Evolutionary conservation across 2,329 filamentous ascomycete genomes (phyloP), one percentile per base, ranked within the genome.

Genomic region (Grosmannia penicillata): DNA sequence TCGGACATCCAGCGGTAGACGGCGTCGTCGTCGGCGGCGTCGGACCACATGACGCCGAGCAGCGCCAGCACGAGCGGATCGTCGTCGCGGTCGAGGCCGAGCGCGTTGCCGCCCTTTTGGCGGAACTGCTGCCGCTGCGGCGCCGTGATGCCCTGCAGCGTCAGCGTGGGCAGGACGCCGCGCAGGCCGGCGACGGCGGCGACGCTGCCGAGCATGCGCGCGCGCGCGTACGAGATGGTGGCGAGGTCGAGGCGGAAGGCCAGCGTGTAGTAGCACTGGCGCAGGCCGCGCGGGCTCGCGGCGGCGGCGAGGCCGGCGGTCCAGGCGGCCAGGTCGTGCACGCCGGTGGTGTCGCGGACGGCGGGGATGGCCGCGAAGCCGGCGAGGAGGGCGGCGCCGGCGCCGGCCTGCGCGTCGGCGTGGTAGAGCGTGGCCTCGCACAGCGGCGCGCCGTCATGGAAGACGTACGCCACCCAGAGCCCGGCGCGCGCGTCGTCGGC

Each of bases 31-130:
- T 56, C 40, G 6, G 28, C 41, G 2, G 46, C 42, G 25, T 48
- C 40, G 1, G 33, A 23, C 54, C 57, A 57, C 6, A 28, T 36
- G 6, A 39, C 30, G 6, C 43, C 29, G 8, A 56, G 17, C 40
- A 56, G 14, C 25, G 36, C 7, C 9, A 39, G 9, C 5, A 30
- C 23, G 18, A 39, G 26, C 14, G 37, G 37, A 2, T 19, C 37
- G 15, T 36, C 32, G 25, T 14, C 26, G 11, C 19, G 14, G 21
- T 14, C 17, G 53, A 66, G 45, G 0, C 60, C 61, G 6, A 65
- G 46, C 1, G 61, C 51, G 37, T 66, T 66, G 13, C 61, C 59
- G 6, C 60, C 61, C 17, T 56, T 57, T 28, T 50, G 48, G 29
- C 51, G 43, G 50, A 55, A 55, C 8, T 48, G 40, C 13, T 52